Percentiles rank a stretch among this genome's conserved stretches.
Evolutionary conservation across 331 rosid genomes (phyloP).

Genomic region (Stylosanthes scabra): DNA sequence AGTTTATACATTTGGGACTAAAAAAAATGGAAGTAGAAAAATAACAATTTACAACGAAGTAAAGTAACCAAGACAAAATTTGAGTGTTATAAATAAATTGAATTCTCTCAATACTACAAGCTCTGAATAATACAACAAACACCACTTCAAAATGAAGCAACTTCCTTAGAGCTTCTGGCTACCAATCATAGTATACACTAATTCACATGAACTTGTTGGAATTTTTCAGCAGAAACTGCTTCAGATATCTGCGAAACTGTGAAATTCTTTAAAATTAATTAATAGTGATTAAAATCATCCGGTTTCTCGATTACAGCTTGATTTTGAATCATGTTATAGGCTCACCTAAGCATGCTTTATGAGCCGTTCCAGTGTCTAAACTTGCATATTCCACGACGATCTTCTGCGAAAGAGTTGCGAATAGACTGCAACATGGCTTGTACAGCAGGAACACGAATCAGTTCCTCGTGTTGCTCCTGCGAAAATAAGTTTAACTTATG

Average conservation of each 20-base stretch:
- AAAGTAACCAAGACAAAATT: conserved; percentile 22
- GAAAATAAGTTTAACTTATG: conserved; percentile 36
- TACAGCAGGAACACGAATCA: conserved; percentile 58
- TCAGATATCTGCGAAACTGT: conserved; percentile 26
- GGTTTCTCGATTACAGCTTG: background rate
- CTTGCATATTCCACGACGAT: conserved; percentile 82
- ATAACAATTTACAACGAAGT: background rate
- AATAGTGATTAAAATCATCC: background rate
- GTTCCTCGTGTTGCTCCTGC: conserved; percentile 70
- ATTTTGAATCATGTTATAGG: background rate
- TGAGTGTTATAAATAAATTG: background rate
- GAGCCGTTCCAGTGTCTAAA: conserved; percentile 65
- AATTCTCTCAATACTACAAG: conserved; percentile 11
- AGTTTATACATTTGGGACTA: background rate
- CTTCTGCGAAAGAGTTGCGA: conserved; percentile 59
- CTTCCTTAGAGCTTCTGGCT: background rate
- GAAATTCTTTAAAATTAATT: background rate
- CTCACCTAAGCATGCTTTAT: conserved; percentile 43
- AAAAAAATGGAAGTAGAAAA: background rate
- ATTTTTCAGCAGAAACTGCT: conserved; percentile 13
- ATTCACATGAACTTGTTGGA: background rate
- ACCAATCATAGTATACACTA: background rate
- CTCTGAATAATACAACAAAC: conserved; percentile 29
- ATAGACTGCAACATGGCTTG: conserved; percentile 67
- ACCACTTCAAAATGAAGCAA: background rate